Evolutionary conservation across 2,329 filamentous ascomycete genomes (phyloP).

Genomic region (Mollisia scopiformis): DNA sequence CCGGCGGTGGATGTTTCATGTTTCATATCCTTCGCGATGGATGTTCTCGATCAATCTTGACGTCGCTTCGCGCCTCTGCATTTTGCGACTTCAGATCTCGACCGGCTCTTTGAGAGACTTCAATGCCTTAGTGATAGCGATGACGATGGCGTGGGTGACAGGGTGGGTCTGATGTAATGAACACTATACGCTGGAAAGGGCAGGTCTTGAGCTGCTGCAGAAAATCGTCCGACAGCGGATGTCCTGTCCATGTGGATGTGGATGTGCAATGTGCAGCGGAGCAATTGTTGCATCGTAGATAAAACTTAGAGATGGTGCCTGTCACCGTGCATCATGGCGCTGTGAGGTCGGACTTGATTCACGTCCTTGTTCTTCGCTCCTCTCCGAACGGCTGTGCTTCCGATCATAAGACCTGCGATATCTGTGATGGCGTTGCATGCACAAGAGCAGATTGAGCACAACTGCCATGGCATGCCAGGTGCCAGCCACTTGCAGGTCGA

Average conservation of each 20-base stretch:
- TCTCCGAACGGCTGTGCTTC: conserved; percentile 4
- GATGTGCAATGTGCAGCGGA: conserved; percentile 6
- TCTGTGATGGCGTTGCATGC: conserved; percentile 8
- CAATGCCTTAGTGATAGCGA: no score
- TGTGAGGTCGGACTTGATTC: neutral
- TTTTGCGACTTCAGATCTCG: neutral
- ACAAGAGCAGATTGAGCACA: conserved; percentile 1
- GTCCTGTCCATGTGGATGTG: no score
- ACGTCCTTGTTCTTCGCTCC: no score
- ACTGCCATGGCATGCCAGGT: neutral
- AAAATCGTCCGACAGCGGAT: conserved; percentile 11
- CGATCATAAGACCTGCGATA: conserved; percentile 15
- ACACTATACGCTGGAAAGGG: neutral
- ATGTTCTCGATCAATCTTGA: neutral
- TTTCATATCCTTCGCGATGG: neutral
- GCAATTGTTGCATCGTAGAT: conserved; percentile 23
- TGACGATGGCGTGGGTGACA: no score
- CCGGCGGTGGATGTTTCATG: conserved; percentile 13
- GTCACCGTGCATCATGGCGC: conserved; percentile 19
- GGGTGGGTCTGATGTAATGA: no score
- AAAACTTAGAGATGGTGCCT: conserved; percentile 21
- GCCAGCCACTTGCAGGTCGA: no score
- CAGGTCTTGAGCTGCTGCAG: neutral
- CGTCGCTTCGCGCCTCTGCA: neutral
- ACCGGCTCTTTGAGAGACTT: neutral